Evolutionary conservation across 78 protist species (phyloP), one percentile per base, ranked within the genome.

Genomic region (Dictyostelium firmibasis): DNA sequence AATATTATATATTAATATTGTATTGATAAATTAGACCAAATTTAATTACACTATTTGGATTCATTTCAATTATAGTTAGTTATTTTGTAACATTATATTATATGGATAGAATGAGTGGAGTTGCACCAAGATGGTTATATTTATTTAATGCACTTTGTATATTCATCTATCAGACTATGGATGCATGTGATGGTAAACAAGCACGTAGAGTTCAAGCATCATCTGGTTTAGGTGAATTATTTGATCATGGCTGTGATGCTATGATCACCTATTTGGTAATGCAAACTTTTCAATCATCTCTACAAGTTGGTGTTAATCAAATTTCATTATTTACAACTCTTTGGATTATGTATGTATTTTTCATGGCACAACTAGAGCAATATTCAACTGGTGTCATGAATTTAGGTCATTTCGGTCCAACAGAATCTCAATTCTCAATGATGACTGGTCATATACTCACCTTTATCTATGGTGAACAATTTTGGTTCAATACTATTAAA

Each of bases 161-260:
- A 41, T 94, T 86, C 77, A 20, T 86, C 25, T 94, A 94, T 87
- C 97, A 94, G 33, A 87, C 94, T 4, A 53, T 94, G 82, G 97
- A 94, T 83, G 94, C 93, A 57, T 23, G 88, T 41, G 97, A 94
- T 60, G 97, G 97, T 20, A 94, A 94, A 74, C 97, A 94, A 47
- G 97, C 96, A 13, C 83, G 97, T 83, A 67, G 92, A 25, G 91
- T 93, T 29, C 76, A 91, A 10, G 72, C 94, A 23, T 75, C 86
- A 9, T 87, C 94, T 9, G 94, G 95, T 20, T 72, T 94, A 16
- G 97, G 97, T 53, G 97, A 94, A 60, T 31, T 94, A 23, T 94
- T 94, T 84, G 97, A 94, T 60, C 97, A 94, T 57, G 97, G 97
- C 25, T 94, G 97, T 72, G 97, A 94, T 57, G 91, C 91, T 57